Base-by-base conservation (phyloP, 2,329 filamentous ascomycete genomes). In the Stagonosporopsis tanaceti region DNA sequence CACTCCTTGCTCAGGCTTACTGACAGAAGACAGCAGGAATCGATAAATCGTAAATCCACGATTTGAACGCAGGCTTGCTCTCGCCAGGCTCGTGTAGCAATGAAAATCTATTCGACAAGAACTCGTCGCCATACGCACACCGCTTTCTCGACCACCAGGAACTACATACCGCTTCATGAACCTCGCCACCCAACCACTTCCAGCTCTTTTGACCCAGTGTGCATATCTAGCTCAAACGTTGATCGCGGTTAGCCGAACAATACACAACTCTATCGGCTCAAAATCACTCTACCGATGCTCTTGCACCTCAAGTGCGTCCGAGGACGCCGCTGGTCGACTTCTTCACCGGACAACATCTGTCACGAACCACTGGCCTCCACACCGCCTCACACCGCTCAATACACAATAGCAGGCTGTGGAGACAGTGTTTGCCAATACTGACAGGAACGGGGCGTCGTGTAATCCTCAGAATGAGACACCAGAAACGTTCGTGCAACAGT, bases 301-400 rank as follows among this genome's bases (percentile, higher is more conserved):
- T 35, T 41, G 22, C 40, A 30, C 25, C n/a, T 45, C 25, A 25
- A 30, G 27, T n/a, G 35, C 14, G 12, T 22, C 24, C 39, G n/a
- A 32, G 27, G 30, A 34, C 27, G 25, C 32, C 41, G 28, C 20
- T 45, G 44, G 37, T 38, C 35, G 30, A 44, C 32, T 17, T 57
- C 27, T 45, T 57, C 54, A 57, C 54, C 54, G 48, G 54, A 57
- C 27, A 20, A 53, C 34, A 27, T 50, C 25, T 53, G 32, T 22
- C 11, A 53, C 50, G 38, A 54, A 50, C 50, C 41, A 41, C 41
- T 50, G 46, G 50, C 51, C 51, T 42, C 47, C 37, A 54, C 56
- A 59, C 56, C 56, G 56, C 56, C 45, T 39, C 37, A 53, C 56
- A 59, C 56, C 56, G 56, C 56, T 59, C 38, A 37, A 41, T 44